Conservation (phyloP, 345 rosid genomes). For the Gossypium raimondii region DNA sequence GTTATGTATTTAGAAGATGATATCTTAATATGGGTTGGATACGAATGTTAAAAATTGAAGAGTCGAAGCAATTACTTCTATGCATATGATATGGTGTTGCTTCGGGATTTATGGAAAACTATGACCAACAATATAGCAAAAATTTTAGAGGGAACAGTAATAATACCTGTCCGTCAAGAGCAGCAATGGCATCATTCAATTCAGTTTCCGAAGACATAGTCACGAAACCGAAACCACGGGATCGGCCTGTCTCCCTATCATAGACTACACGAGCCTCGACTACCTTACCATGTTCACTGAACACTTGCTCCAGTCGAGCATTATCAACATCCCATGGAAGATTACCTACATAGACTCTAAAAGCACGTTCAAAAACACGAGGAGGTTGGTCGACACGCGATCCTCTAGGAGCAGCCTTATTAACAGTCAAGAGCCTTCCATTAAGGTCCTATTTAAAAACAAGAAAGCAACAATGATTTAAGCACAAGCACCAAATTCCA, state of each 20-base stretch:
- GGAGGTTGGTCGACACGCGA: constrained; percentile 58
- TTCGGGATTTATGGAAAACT: neutral
- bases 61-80: too few species aligned
- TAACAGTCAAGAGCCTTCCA: constrained; percentile 75
- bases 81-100: neutral
- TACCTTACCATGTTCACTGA: constrained; percentile 90
- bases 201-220: constrained; percentile 69
- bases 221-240: constrained; percentile 96
- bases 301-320: constrained; percentile 70
- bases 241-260: constrained; percentile 89
- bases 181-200: constrained; percentile 82
- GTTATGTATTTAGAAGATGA: neutral
- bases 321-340: constrained; percentile 82
- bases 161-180: constrained; percentile 89
- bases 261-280: constrained; percentile 67
- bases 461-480: constrained; percentile 3
- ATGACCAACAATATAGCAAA: neutral
- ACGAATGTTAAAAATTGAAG: neutral
- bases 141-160: neutral
- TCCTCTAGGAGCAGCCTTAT: constrained; percentile 88
- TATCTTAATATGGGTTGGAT: neutral
- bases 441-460: constrained; percentile 49
- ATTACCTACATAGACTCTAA: constrained; percentile 78
- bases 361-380: constrained; percentile 46
- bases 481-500: neutral